phyloP scores from a whole-genome alignment of 2,329 filamentous ascomycete species.

The Alternaria alternata region DNA sequence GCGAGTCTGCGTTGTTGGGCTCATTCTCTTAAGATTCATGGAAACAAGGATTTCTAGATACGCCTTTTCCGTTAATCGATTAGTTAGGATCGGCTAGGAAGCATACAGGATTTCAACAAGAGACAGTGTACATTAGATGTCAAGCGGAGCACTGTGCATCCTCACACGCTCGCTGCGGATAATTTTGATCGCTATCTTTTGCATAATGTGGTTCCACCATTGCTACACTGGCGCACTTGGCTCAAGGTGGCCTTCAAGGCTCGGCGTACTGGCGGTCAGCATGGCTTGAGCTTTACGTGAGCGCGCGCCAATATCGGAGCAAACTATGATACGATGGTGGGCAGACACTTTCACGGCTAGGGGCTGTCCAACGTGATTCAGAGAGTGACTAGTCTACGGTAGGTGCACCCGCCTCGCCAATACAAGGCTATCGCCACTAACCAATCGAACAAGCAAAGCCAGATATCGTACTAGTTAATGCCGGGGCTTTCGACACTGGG shows the following conservation, averaged over 20 bases:
- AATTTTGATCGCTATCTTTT: background rate
- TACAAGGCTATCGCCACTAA: background rate
- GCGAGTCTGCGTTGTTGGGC: background rate
- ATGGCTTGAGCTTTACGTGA: background rate
- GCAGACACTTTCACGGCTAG: background rate
- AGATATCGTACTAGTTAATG: background rate
- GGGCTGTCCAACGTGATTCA: background rate
- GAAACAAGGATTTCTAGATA: background rate
- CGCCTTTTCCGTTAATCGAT: background rate
- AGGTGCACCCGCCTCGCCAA: background rate
- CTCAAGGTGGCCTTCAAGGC: background rate
- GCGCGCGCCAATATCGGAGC: background rate
- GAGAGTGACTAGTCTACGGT: background rate
- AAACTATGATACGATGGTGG: background rate
- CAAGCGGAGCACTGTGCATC: background rate
- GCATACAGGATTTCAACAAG: background rate
- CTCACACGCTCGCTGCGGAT: too few species aligned
- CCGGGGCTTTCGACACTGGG: background rate
- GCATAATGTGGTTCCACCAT: background rate
- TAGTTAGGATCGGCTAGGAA: background rate
- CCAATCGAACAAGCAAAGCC: background rate
- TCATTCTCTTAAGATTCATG: background rate
- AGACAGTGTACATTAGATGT: background rate
- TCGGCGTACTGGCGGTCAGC: background rate
- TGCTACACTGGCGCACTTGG: background rate